Evolutionary conservation across 768 basidiomycete species (phyloP).

Genomic region (Rhodosporidiobolus sp.): DNA sequence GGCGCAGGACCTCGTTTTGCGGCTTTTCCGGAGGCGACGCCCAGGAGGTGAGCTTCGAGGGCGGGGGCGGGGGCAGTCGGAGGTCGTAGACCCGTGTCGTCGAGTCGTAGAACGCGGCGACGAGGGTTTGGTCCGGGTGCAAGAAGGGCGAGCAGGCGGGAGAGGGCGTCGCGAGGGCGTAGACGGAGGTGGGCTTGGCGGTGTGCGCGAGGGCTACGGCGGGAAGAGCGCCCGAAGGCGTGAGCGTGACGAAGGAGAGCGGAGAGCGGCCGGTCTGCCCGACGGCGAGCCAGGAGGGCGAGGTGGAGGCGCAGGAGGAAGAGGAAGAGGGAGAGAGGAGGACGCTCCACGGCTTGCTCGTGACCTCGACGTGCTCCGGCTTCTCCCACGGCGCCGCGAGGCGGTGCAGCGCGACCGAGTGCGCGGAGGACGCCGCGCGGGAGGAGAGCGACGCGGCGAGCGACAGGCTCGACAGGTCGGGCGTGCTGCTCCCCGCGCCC

Average conservation of each 20-base stretch:
- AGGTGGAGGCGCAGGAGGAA: not conserved
- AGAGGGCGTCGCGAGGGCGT: slow-evolving; percentile 14
- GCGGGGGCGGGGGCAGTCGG: not conserved
- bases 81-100: slow-evolving; percentile 26
- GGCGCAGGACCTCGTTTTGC: slow-evolving; percentile 12
- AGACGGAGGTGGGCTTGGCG: slow-evolving; percentile 11
- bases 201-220: not conserved
- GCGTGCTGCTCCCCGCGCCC: not conserved
- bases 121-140: slow-evolving; percentile 11
- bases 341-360: slow-evolving; percentile 21
- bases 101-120: slow-evolving; percentile 30
- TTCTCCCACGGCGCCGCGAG: slow-evolving; percentile 13
- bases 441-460: slow-evolving; percentile 12
- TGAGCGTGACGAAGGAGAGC: slow-evolving; percentile 13
- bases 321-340: slow-evolving; percentile 3
- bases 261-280: slow-evolving; percentile 11
- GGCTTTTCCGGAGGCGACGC: not conserved
- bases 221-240: not conserved
- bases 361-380: not conserved
- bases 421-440: not conserved
- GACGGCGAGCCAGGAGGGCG: slow-evolving; percentile 19
- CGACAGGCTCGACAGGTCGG: not conserved
- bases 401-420: slow-evolving; percentile 9
- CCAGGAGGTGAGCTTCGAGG: not conserved
- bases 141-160: not conserved